A percentile compares a stretch with the other conserved stretches of the same genome.
Conservation (phyloP, 1,284 basidiomycete species). For the Trametes pubescens region DNA sequence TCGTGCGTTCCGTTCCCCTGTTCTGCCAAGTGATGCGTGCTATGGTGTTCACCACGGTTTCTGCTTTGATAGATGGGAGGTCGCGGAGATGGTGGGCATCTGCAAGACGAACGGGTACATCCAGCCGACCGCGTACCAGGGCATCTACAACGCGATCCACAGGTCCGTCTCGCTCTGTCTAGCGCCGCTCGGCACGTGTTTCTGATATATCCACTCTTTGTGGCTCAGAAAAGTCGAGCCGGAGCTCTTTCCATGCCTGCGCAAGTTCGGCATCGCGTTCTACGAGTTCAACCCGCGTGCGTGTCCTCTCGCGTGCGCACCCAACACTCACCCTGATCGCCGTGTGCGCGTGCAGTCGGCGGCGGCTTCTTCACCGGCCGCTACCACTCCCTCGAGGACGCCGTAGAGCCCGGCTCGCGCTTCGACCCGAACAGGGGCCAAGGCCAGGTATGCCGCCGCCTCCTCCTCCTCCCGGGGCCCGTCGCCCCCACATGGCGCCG, state of each 20-base stretch:
- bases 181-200: neutral
- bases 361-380: conserved; percentile 52
- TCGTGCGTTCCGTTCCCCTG: conserved; percentile 38
- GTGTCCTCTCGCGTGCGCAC: conserved; percentile 18
- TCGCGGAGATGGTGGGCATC: conserved; percentile 67
- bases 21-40: too few species aligned
- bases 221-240: conserved; percentile 51
- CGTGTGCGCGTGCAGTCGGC: conserved; percentile 37
- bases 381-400: conserved; percentile 42
- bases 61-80: conserved; percentile 55
- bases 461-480: conserved; percentile 18
- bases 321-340: neutral
- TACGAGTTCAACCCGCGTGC: conserved; percentile 62
- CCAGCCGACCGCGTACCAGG: conserved; percentile 75
- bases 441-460: conserved; percentile 37
- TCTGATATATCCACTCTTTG: neutral
- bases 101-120: conserved; percentile 64
- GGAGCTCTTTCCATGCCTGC: conserved; percentile 68
- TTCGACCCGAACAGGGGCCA: conserved; percentile 48
- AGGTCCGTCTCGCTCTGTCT: neutral
- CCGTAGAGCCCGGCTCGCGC: conserved; percentile 47
- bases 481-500: conserved; percentile 21
- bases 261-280: conserved; percentile 69
- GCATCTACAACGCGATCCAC: conserved; percentile 62
- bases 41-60: neutral